Evolutionary conservation across 1,139 yeast species (phyloP), one percentile per base, ranked within the genome.

Genomic region (Zygosaccharomyces pseudobailii): DNA sequence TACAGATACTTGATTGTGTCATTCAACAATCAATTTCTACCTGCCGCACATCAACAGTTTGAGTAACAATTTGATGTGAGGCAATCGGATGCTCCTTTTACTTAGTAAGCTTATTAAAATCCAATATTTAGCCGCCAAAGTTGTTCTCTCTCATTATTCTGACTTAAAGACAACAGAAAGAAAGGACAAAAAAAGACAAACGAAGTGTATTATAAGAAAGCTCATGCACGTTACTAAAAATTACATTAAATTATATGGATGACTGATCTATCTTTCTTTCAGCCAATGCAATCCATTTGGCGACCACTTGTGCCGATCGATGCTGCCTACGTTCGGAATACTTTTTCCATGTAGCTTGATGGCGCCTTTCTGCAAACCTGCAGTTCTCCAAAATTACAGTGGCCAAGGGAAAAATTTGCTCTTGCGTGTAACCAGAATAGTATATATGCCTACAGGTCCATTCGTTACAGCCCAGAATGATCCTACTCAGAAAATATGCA

Each of bases 401-500:
- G 1, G 95, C 94, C 52, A 89, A 77, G 5, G 97, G 96, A 51
- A 76, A 72, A 40, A 92, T 74, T 72, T 90, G 97, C 36, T 76
- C 76, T 58, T 84, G 87, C 25, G 96, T 87, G 67, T 90, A 92
- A 1, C 96, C 96, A 10, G 96, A 84, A 67, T 88, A 92, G 67
- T 80, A 90, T 8, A 87, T 82, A 70, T 92, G 98, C 32, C 82
- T 80, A 51, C 78, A 79, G 3, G 95, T 79, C 97, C 98, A 90
- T 10, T 75, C 75, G 36, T 56, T 59, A 31, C 58, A 56, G 69
- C 71, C 73, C 52, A 92, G 75, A 66, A 92, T 76, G 53, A 79
- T 75, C 48, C 96, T 75, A 47, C 96, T 79, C 56, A 90, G 72
- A 64, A 83, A 90, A 67, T 90, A 96, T 2, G 97, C 82, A 8